Evolutionary conservation across 2,329 filamentous ascomycete species (phyloP).

Genomic region (Aspergillus japonicus): DNA sequence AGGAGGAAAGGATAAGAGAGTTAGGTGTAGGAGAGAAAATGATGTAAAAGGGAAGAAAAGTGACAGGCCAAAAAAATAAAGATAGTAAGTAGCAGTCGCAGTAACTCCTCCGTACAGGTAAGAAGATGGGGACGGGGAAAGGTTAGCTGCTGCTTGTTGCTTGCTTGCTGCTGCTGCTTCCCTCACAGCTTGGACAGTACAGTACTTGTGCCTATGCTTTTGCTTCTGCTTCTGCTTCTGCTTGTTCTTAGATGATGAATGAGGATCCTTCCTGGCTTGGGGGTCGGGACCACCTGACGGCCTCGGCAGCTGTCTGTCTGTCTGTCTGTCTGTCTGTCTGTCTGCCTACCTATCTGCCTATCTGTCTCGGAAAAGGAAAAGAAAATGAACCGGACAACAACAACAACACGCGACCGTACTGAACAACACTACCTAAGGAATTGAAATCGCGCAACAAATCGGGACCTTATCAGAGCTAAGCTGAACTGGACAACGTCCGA

Average conservation of each 20-base stretch:
- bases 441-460: background rate
- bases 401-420: background rate
- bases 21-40: background rate
- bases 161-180: slow-evolving; percentile 2
- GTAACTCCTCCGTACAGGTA: background rate
- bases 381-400: background rate
- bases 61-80: slow-evolving; percentile 9
- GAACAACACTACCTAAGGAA: background rate
- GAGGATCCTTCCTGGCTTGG: slow-evolving; percentile 21
- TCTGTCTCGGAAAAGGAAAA: background rate
- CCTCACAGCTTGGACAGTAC: background rate
- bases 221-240: slow-evolving; percentile 7
- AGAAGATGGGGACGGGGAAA: slow-evolving; percentile 5
- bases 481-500: background rate
- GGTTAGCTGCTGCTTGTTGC: background rate
- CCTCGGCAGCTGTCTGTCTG: slow-evolving; percentile 23
- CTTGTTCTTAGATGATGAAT: slow-evolving; percentile 14
- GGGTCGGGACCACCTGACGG: slow-evolving; percentile 33
- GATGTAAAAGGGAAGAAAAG: slow-evolving; percentile 5
- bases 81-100: no score
- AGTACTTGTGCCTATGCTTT: background rate
- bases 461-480: background rate
- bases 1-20: background rate
- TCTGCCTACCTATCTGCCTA: background rate
- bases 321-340: background rate